These are phyloP conservation scores for Rhododendron henanense DNA, from an alignment of 148 eudicot species.

Conservation along the genomic window DNA sequence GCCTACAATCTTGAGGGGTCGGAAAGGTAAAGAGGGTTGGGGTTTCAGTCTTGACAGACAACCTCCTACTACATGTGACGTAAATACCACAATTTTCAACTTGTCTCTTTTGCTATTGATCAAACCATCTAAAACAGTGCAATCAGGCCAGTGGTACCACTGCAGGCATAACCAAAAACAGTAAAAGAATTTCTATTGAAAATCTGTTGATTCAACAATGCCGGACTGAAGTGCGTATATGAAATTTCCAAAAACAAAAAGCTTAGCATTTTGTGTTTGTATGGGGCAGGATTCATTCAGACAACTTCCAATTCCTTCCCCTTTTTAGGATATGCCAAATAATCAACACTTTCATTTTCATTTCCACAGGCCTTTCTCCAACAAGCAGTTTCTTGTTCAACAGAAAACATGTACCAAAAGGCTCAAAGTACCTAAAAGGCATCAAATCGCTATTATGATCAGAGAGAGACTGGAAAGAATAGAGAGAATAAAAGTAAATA, in stretches of 20 bases:
- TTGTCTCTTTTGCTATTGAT: too few relatives aligned
- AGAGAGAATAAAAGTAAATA: not conserved
- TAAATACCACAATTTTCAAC: too few relatives aligned
- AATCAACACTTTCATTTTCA: conserved; percentile 25
- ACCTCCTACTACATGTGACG: too few relatives aligned
- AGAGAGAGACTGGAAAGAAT: not conserved
- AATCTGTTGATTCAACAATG: conserved; percentile 48
- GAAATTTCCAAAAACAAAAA: conserved; percentile 83
- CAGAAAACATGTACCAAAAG: conserved; percentile 88
- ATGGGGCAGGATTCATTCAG: conserved; percentile 59
- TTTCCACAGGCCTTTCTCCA: conserved; percentile 60
- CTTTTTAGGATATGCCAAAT: conserved; percentile 43
- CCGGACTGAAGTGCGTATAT: conserved; percentile 69
- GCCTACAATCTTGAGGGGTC: too few relatives aligned
- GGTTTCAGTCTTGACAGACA: too few relatives aligned
- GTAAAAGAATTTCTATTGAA: conserved; percentile 70
- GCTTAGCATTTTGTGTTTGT: too few relatives aligned
- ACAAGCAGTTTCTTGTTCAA: conserved; percentile 76
- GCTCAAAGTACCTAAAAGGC: conserved; percentile 55
- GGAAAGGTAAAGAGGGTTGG: too few relatives aligned
- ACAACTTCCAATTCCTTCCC: conserved; percentile 22
- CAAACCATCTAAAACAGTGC: too few relatives aligned
- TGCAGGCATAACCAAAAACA: conserved; percentile 94
- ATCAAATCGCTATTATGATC: conserved; percentile 1
- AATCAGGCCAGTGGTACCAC: conserved; percentile 33